Percentiles rank a stretch among this genome's conserved stretches.
These are phyloP conservation scores for Davidsoniella eucalypti DNA, from an alignment of 2,329 filamentous ascomycete species.

Conservation along the genomic window DNA sequence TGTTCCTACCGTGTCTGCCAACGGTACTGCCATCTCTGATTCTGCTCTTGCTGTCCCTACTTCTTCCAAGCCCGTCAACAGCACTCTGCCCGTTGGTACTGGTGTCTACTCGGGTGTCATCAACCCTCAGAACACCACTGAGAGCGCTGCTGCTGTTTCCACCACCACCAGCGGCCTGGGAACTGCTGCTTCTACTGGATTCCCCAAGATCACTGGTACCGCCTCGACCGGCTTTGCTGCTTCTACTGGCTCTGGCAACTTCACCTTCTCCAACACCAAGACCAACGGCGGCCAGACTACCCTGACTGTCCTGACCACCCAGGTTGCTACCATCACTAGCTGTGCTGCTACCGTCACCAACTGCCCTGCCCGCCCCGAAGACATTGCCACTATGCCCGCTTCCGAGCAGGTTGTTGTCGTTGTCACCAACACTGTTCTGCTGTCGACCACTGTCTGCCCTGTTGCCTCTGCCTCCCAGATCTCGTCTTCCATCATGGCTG, in stretches of 20 bases:
- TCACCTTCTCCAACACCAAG: constrained; percentile 15
- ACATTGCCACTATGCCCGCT: constrained; percentile 22
- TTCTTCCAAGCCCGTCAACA: constrained; percentile 14
- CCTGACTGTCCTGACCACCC: constrained; percentile 34
- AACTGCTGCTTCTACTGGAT: background rate
- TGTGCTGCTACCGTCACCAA: constrained; percentile 40
- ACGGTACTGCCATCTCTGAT: background rate
- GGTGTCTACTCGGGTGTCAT: background rate
- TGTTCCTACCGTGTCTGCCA: background rate
- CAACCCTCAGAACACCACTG: constrained; percentile 6
- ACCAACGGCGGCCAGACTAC: constrained; percentile 21
- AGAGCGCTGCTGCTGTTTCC: constrained; percentile 1
- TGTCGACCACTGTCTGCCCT: constrained; percentile 30
- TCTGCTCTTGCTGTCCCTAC: background rate
- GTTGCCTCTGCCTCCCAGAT: constrained; percentile 25
- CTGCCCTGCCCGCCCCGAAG: constrained; percentile 28
- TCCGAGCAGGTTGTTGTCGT: constrained; percentile 20
- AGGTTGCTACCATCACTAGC: constrained; percentile 40
- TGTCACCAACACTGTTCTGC: constrained; percentile 24
- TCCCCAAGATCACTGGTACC: background rate
- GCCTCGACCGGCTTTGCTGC: background rate
- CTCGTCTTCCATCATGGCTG: constrained; percentile 24
- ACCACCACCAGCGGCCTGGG: background rate
- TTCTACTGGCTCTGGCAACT: constrained; percentile 16
- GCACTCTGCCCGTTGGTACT: background rate